Base-by-base conservation (phyloP, 768 basidiomycete species). In the Rhodotorula graminis region DNA sequence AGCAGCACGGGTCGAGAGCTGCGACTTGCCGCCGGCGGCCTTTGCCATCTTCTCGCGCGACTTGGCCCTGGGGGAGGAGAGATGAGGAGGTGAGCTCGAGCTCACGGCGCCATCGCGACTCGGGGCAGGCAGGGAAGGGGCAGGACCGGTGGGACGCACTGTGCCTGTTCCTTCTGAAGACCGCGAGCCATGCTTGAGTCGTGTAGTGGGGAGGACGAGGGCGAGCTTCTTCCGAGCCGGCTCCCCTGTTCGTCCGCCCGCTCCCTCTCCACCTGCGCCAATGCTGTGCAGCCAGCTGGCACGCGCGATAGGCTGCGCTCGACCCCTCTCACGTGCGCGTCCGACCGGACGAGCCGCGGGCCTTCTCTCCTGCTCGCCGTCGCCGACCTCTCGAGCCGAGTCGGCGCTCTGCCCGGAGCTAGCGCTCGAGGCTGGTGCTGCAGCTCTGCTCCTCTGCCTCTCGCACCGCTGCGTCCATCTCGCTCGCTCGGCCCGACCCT, bases 91-190 rank as follows among this genome's bases (percentile, higher is more conserved):
- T 60, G 42, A 42, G 59, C 37, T 60, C 27, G 25, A n/a, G 16
- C 29, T 33, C 7, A 0, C 19, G 61, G 1, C 8, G 44, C n/a
- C n/a, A 0, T 16, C 6, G 46, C 1, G 21, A 7, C 7, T 11
- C 2, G 33, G 0, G 23, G 19, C 2, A 21, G 9, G 15, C 14
- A 50, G 29, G 27, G 29, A 19, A 2, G 21, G 16, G 29, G 27
- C 1, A 2, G 15, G 23, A 63, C 0, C 9, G 18, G 23, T 12
- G 14, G 14, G 16, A 29, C 63, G 40, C 18, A 66, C 65, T 66
- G 65, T 4, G 65, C 56, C 25, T 66, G 31, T 9, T 49, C 33
- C 65, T 66, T 66, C 47, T 59, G 57, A 23, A 49, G 57, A 15
- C 65, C 65, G 19, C 65, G 65, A 11, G 65, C 65, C 40, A 62